Base-by-base conservation (phyloP, 1,284 basidiomycete species). In the Boletellus dicymbophilus region DNA sequence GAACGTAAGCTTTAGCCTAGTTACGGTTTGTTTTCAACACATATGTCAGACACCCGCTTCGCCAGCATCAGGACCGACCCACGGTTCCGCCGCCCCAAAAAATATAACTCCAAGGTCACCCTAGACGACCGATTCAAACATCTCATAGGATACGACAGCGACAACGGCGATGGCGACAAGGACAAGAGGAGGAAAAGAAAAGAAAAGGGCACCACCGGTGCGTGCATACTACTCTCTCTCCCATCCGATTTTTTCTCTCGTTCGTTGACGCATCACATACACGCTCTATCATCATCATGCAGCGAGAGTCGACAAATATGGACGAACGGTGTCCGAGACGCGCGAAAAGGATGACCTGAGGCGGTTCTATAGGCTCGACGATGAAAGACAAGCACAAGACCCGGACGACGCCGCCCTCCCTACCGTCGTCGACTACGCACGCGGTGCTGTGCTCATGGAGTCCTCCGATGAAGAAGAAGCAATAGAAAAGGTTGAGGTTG, bases 81-180 rank as follows among this genome's bases (percentile, higher is more conserved):
- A 47, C 85, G 96, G 49, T 99, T 99, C 75, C 79, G 95, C 31
- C 81, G 82, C 21, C 89, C 91, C 1, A 90, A 85, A 64, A 90
- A 87, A 67, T 84, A 89, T 42, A 77, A 85, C 47, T 76, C 85
- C 58, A 97, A 95, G 70, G 87, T 97, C 44, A 82, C 89, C 53
- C 82, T 98, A 34, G 96, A 99, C 68, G 88, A 96, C 15, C 87
- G 96, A n/a, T 99, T 99, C 81, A 92, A 90, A 68, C 76, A 79
- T 53, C 78, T 97, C 18, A 83, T 98, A 44, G 73, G 81, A 20
- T 70, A 77, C 49, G 73, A 61, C 61, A 75, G n/a, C n/a, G n/a
- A n/a, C n/a, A n/a, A n/a, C n/a, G n/a, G n/a, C n/a, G n/a, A n/a
- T n/a, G n/a, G n/a, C n/a, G n/a, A 69, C 54, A 68, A 66, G 48